Evolutionary conservation across 805 yeast species (phyloP).

Genomic region (Vanderwaltozyma verrucispora): DNA sequence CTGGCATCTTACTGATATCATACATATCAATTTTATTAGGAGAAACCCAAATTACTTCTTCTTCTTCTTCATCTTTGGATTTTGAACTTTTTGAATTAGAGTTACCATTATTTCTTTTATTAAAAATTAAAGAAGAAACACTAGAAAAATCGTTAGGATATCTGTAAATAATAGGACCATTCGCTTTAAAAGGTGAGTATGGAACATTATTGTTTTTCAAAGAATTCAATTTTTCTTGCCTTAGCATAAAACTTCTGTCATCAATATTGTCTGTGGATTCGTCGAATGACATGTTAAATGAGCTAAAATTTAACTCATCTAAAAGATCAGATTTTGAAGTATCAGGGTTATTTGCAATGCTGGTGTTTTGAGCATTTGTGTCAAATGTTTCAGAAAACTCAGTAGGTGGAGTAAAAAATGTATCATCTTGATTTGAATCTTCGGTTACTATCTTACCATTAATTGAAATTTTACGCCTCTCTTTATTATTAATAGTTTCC

Average conservation of each 20-base stretch:
- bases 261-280: slow-evolving; percentile 3
- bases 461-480: no score
- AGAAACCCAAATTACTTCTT: slow-evolving; percentile 28
- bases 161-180: slow-evolving; percentile 1
- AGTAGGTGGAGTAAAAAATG: no score
- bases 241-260: not conserved
- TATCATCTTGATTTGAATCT: not conserved
- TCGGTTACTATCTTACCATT: not conserved
- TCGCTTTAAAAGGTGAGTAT: not conserved
- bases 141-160: not conserved
- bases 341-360: not conserved
- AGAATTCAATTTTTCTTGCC: not conserved
- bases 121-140: not conserved
- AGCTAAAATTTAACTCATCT: slow-evolving; percentile 26
- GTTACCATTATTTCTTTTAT: not conserved
- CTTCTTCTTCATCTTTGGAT: slow-evolving; percentile 16
- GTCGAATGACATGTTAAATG: slow-evolving; percentile 25
- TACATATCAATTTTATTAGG: slow-evolving; percentile 24
- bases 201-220: not conserved
- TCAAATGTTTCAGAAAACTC: not conserved
- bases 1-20: slow-evolving; percentile 9
- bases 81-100: not conserved
- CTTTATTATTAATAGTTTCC: no score
- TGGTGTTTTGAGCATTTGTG: not conserved
- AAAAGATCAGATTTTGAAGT: slow-evolving; percentile 4